Conservation (phyloP, 768 basidiomycete species). For the Saitozyma podzolica region DNA sequence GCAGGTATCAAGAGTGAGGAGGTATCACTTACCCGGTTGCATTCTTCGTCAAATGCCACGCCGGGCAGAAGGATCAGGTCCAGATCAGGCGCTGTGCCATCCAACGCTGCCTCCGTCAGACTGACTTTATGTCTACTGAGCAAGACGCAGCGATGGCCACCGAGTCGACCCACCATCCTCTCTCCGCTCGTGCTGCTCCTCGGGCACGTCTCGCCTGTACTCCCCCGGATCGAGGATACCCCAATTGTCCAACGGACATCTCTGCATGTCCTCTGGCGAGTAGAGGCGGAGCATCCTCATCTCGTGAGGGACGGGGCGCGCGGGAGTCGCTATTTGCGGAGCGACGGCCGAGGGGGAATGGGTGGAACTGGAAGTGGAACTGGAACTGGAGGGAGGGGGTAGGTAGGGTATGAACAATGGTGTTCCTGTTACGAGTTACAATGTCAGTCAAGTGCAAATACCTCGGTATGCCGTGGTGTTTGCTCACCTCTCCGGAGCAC, state of each 20-base stretch:
- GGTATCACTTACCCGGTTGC: conserved; percentile 35
- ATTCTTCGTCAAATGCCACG: conserved; percentile 42
- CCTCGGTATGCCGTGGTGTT: background rate
- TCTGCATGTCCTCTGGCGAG: conserved; percentile 26
- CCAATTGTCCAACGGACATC: conserved; percentile 45
- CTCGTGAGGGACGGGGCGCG: background rate
- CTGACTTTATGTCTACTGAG: background rate
- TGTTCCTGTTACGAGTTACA: conserved; percentile 18
- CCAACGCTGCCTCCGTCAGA: conserved; percentile 11
- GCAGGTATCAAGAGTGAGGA: too few relatives aligned
- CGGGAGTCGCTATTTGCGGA: background rate
- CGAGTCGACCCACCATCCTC: conserved; percentile 30
- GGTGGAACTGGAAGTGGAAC: background rate
- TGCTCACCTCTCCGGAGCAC: conserved; percentile 25
- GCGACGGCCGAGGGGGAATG: background rate
- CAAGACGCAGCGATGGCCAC: background rate
- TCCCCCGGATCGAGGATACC: conserved; percentile 42
- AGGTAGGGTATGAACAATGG: conserved; percentile 38
- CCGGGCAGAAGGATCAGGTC: conserved; percentile 45
- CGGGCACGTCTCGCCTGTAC: conserved; percentile 18
- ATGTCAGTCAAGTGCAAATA: background rate
- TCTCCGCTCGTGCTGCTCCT: conserved; percentile 3
- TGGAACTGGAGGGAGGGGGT: conserved; percentile 12
- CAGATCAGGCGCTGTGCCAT: conserved; percentile 14
- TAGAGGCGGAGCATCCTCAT: conserved; percentile 46